Base-by-base conservation (phyloP, 768 basidiomycete species). In the Naganishia antarctica region DNA sequence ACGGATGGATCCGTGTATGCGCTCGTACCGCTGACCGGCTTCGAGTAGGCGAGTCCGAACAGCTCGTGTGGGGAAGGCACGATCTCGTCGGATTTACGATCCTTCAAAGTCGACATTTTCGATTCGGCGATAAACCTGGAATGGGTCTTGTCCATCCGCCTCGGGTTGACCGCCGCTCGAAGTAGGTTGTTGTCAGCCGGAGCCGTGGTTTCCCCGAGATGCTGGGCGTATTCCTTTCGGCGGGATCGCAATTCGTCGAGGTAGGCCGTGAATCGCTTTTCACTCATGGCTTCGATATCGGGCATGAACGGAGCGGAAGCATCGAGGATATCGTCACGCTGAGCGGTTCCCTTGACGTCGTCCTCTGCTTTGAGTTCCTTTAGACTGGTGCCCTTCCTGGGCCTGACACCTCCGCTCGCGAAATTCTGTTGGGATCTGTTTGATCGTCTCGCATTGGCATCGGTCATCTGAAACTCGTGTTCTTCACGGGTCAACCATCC, bases 221-320 rank as follows among this genome's bases (percentile, higher is more conserved):
- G 49, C 23, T 57, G 37, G 4, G 48, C 50, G 49, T 43, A 63
- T 32, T 46, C 51, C 29, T 40, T 34, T 34, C 64, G 57, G 6
- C 41, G 50, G 21, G 25, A 13, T 40, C 69, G 64, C 9, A 67
- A 46, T 16, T 61, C 48, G 11, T 69, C 67, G 28, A 74, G 63
- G 45, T 74, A 72, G n/a, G 44, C 37, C 21, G 69, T 65, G 63
- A 74, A 74, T 34, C 70, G 65, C 16, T 43, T 28, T 15, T 61
- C 50, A 13, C 66, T 66, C 73, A 74, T 73, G 5, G 45, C 58
- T 29, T 73, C 70, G 46, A 73, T 61, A 58, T 73, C 71, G 5
- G 66, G 66, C 53, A 73, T 65, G 51, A 60, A 70, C 37, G 48
- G 62, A 2, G 44, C 41, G n/a, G 40, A 43, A 4, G 37, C 43